phyloP scores from a whole-genome alignment of 2,329 filamentous ascomycete species.

The Volutella citrinella region DNA sequence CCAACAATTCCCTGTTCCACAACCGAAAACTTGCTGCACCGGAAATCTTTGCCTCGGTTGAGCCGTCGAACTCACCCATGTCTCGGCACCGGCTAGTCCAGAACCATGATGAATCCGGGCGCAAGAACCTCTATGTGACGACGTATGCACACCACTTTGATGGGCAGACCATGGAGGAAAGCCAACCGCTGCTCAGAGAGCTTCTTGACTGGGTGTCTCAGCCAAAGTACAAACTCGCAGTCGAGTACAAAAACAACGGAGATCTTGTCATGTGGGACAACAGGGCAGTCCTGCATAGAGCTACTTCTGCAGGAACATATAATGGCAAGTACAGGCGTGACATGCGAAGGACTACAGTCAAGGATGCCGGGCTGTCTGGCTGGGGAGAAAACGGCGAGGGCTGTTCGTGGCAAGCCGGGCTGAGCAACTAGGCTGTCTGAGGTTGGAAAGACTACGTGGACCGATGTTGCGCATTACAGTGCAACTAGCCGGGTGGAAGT shows the following conservation, averaged over 20 bases:
- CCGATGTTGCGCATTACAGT: too few species aligned
- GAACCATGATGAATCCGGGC: slow-evolving; percentile 1
- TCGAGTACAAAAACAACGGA: slow-evolving; percentile 2
- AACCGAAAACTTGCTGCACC: slow-evolving; percentile 4
- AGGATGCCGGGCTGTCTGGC: slow-evolving; percentile 2
- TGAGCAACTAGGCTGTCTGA: not conserved
- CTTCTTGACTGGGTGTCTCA: slow-evolving; percentile 3
- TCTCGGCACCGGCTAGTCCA: slow-evolving; percentile 3
- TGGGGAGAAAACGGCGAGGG: slow-evolving; percentile 3
- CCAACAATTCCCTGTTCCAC: slow-evolving; percentile 3
- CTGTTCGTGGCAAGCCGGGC: slow-evolving; percentile 2
- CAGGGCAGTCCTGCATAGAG: slow-evolving; percentile 2
- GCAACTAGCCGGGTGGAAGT: too few species aligned
- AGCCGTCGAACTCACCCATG: slow-evolving; percentile 2
- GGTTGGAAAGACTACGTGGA: too few species aligned
- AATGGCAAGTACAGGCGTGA: slow-evolving; percentile 3
- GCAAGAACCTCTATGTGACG: slow-evolving; percentile 3
- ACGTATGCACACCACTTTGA: slow-evolving; percentile 5
- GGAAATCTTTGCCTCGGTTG: not conserved
- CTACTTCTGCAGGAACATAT: slow-evolving; percentile 1
- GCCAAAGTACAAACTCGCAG: slow-evolving; percentile 3
- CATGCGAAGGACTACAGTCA: slow-evolving; percentile 4
- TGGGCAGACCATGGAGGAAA: slow-evolving; percentile 1
- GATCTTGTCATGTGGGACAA: slow-evolving; percentile 6
- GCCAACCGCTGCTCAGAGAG: slow-evolving; percentile 1